Conservation (phyloP, 148 eudicot species). For the Vaccinium corymbosum region DNA sequence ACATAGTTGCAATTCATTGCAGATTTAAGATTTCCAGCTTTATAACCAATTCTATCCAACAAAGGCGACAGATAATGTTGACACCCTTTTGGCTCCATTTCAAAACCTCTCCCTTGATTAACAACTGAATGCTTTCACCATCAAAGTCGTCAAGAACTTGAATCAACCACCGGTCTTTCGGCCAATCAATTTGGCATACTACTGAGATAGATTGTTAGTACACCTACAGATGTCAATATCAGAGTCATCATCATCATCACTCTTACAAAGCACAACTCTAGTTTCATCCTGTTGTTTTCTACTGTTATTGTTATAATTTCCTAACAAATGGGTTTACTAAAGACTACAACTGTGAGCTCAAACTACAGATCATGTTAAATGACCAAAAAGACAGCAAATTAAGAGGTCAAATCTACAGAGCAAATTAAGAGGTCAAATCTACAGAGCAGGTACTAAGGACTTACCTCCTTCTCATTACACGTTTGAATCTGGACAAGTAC, state of each 20-base stretch:
- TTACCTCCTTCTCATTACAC: conserved; percentile 61
- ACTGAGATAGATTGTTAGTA: conserved; percentile 71
- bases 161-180: conserved; percentile 47
- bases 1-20: conserved; percentile 76
- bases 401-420: not conserved
- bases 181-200: conserved; percentile 71
- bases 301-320: conserved; percentile 4
- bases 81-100: conserved; percentile 64
- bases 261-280: not conserved
- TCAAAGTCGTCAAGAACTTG: conserved; percentile 73
- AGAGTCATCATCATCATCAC: conserved; percentile 12
- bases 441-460: not conserved
- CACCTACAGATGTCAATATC: conserved; percentile 35
- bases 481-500: conserved; percentile 43
- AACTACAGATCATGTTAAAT: not conserved
- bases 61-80: conserved; percentile 56
- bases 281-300: not conserved
- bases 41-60: conserved; percentile 65
- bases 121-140: conserved; percentile 50
- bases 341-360: not conserved
- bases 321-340: not conserved
- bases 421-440: not conserved
- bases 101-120: conserved; percentile 57
- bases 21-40: conserved; percentile 75
- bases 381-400: not conserved